A percentile compares a stretch with the other conserved stretches of the same genome.
These are phyloP conservation scores for Tuber umbilicatum DNA, from an alignment of 495 filamentous ascomycete genomes.

Conservation along the genomic window DNA sequence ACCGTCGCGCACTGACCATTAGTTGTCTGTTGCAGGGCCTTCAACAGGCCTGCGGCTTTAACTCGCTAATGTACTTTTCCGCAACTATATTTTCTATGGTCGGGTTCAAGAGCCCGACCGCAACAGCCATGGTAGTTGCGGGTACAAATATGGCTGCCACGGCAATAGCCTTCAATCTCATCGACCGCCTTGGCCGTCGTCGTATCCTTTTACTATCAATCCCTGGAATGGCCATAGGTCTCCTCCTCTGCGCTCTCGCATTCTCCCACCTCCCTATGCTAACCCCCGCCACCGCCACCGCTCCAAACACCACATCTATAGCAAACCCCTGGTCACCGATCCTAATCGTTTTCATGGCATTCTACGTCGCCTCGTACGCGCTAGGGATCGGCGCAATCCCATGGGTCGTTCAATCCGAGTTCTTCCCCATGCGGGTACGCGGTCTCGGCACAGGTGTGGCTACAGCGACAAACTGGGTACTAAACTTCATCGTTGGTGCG, in stretches of 20 bases:
- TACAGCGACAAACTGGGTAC: constrained; percentile 82
- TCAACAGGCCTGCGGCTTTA: constrained; percentile 91
- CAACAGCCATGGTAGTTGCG: constrained; percentile 74
- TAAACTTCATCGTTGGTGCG: constrained; percentile 80
- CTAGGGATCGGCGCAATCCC: constrained; percentile 85
- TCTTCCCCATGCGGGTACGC: constrained; percentile 78
- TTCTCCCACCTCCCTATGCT: constrained; percentile 56
- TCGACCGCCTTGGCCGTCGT: constrained; percentile 74
- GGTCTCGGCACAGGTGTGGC: constrained; percentile 73
- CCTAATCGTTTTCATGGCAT: constrained; percentile 64
- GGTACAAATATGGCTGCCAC: constrained; percentile 80
- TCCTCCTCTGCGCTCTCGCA: constrained; percentile 58
- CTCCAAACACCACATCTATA: constrained; percentile 16
- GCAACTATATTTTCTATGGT: constrained; percentile 80
- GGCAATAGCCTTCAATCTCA: constrained; percentile 63
- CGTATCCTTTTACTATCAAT: constrained; percentile 78
- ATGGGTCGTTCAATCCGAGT: constrained; percentile 79
- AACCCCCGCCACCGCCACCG: constrained; percentile 25
- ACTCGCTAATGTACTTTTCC: constrained; percentile 92
- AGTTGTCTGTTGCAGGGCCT: constrained; percentile 77
- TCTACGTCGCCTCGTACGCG: constrained; percentile 82
- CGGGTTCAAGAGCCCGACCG: constrained; percentile 71
- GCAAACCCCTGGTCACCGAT: constrained; percentile 45
- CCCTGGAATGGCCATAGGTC: constrained; percentile 70
- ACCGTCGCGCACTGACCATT: constrained; percentile 71